Conservation (phyloP, 805 yeast species). For the Yarrowia sp. region DNA sequence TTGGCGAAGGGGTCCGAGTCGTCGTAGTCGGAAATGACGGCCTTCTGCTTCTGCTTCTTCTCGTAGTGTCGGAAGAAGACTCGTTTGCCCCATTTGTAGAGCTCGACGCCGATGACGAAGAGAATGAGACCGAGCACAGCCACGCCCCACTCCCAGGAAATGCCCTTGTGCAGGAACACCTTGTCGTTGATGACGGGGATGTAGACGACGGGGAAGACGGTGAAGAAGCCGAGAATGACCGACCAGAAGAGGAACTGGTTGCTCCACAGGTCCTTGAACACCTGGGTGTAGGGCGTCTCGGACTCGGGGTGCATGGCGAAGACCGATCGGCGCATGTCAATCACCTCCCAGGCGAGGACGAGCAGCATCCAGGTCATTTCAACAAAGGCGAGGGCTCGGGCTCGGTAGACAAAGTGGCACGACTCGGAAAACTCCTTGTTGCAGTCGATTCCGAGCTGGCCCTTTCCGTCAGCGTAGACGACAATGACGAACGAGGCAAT, state of each 20-base stretch:
- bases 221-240: slow-evolving; percentile 67
- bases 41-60: slow-evolving; percentile 54
- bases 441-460: slow-evolving; percentile 69
- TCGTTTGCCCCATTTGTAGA: slow-evolving; percentile 73
- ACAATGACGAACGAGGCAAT: slow-evolving; percentile 68
- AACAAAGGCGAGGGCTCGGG: slow-evolving; percentile 79
- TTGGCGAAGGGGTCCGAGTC: slow-evolving; percentile 67
- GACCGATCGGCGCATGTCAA: slow-evolving; percentile 72
- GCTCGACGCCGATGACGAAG: slow-evolving; percentile 68
- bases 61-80: slow-evolving; percentile 52
- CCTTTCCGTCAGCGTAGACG: slow-evolving; percentile 71
- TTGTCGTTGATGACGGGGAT: slow-evolving; percentile 84
- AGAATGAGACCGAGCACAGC: slow-evolving; percentile 63
- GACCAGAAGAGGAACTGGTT: slow-evolving; percentile 87
- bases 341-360: slow-evolving; percentile 83
- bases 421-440: slow-evolving; percentile 57
- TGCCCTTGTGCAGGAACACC: slow-evolving; percentile 75
- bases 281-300: slow-evolving; percentile 64
- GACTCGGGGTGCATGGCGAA: slow-evolving; percentile 74
- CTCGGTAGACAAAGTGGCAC: slow-evolving; percentile 72
- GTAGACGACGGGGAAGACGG: slow-evolving; percentile 82
- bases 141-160: slow-evolving; percentile 83
- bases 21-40: slow-evolving; percentile 71
- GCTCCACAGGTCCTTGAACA: slow-evolving; percentile 69
- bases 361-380: slow-evolving; percentile 88